Evolutionary conservation across 257 asterid genomes (phyloP).

Genomic region (Capsicum rhomboideum): DNA sequence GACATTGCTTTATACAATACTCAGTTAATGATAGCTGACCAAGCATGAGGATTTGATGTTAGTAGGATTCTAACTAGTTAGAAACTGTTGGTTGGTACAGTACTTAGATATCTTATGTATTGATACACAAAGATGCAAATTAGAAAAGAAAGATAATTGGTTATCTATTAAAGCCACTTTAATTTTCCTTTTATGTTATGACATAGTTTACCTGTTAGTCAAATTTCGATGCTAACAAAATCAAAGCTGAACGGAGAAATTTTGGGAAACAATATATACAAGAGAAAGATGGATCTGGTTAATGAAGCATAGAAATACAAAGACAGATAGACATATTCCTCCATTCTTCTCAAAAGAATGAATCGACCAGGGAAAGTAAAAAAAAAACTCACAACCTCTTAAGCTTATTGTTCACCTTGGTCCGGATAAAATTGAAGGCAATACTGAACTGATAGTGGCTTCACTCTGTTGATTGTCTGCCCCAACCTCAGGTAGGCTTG

Average conservation of each 20-base stretch:
- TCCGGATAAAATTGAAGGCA: conserved; percentile 1
- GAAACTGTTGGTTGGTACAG: neutral
- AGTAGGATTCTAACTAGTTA: neutral
- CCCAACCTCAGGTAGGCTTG: neutral
- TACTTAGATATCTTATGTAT: neutral
- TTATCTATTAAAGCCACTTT: neutral
- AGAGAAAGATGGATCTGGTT: neutral
- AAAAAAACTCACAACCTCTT: neutral
- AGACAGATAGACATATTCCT: no score
- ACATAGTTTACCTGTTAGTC: neutral
- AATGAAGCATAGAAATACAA: neutral
- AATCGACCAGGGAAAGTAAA: no score
- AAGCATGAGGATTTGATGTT: neutral
- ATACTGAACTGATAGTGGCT: neutral
- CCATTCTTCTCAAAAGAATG: no score
- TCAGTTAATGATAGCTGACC: neutral
- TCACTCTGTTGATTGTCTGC: neutral
- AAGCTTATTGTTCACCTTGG: neutral
- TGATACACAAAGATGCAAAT: neutral
- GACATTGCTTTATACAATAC: neutral
- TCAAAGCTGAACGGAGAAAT: no score
- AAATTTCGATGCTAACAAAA: neutral
- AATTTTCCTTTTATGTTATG: neutral
- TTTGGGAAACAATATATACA: neutral
- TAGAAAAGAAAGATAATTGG: neutral